Percentiles rank a stretch among this genome's conserved stretches.
Conservation (phyloP, 148 eudicot genomes). For the Tetragonia tetragonoides region DNA sequence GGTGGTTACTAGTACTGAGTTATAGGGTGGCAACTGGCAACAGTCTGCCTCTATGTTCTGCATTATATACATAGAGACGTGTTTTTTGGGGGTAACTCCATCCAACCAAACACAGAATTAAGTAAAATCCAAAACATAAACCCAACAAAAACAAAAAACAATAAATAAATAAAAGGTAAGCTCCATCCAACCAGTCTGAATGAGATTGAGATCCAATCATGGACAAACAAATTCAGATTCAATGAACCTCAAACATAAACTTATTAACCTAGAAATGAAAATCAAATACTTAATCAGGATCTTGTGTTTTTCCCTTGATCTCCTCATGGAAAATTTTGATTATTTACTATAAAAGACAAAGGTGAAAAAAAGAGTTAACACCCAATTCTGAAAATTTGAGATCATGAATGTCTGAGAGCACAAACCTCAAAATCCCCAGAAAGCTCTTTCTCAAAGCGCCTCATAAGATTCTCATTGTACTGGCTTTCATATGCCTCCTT, state of each 20-base stretch:
- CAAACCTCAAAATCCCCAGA: constrained; percentile 69
- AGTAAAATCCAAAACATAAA: too few relatives aligned
- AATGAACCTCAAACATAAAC: background rate
- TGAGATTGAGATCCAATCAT: background rate
- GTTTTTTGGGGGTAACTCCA: background rate
- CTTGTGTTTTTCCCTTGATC: background rate
- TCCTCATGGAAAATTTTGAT: too few relatives aligned
- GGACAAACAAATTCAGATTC: background rate
- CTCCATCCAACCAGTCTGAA: background rate
- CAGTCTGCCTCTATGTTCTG: background rate
- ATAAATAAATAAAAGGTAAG: too few relatives aligned
- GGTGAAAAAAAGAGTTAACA: background rate
- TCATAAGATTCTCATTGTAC: constrained; percentile 68
- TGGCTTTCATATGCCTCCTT: constrained; percentile 60
- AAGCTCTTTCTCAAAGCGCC: constrained; percentile 75
- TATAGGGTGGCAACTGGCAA: background rate
- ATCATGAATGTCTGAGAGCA: background rate
- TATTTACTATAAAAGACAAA: too few relatives aligned
- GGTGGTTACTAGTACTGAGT: background rate
- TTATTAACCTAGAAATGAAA: background rate
- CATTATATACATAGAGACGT: background rate
- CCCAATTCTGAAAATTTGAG: background rate
- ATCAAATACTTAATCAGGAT: background rate
- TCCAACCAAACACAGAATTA: background rate
- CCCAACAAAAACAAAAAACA: too few relatives aligned